Evolutionary conservation across 192 early-diverging fungal genomes (phyloP), one percentile per base, ranked within the genome.

Genomic region (Piromyces sp.): DNA sequence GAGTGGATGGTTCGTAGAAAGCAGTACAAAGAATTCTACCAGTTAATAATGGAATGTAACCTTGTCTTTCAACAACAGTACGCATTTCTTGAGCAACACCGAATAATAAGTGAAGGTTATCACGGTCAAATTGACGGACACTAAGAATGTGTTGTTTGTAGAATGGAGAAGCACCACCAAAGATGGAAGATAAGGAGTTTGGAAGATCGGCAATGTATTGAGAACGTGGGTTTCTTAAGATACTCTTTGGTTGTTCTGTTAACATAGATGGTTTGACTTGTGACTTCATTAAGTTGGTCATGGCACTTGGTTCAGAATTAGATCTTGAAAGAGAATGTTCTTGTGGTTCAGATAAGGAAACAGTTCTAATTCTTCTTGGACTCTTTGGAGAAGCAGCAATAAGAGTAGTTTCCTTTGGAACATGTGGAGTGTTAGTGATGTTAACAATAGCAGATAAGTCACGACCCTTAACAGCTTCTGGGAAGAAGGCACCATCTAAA

Each of bases 61-160:
- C 97, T 78, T 94, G 92, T 79, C 94, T 92, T 87, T 99, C 95
- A 17, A 99, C 97, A 31, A 93, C 87, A 19, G 92, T 95, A 84
- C 95, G 93, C 95, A 99, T 96, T 87, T 99, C 97, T 83, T 97
- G 94, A 0, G 97, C 97, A 17, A 97, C 92, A 29, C 95, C 94
- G 88, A 99, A 99, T 51, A 99, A 87, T 38, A 94, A 86, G 87
- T 99, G 97, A 79, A 98, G 89, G 82, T 99, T 97, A 79, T 95
- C 91, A 80, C 97, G 92, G 81, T 90, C 89, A 86, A 99, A 99
- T 87, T 96, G 95, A 82, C 94, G 92, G 19, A 96, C 95, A 80
- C 91, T 91, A 36, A 97, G 87, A 37, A 99, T 95, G 87, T 98
- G 94, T 88, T 97, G 96, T 84, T 93, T 93, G 84, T 91, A 96